Conservation (phyloP, 495 filamentous ascomycete species). For the Penicillium robsamsonii region DNA sequence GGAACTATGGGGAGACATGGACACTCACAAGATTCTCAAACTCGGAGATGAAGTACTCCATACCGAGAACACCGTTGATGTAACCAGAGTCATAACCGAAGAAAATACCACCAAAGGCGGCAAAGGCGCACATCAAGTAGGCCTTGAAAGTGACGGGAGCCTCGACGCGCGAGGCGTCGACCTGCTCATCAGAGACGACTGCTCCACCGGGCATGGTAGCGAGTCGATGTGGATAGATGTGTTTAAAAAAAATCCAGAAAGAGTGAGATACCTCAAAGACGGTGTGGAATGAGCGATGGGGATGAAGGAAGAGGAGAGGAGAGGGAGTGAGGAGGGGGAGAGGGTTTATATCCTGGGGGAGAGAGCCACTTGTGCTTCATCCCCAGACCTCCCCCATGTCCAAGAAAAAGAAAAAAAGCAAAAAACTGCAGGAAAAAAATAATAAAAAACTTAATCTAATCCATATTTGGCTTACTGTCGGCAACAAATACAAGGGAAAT, state of each 20-base stretch:
- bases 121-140: constrained; percentile 60
- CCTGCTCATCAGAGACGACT: constrained; percentile 11
- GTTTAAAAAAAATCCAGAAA: not conserved
- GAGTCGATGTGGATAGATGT: not conserved
- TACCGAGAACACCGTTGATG: constrained; percentile 53
- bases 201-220: constrained; percentile 26
- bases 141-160: constrained; percentile 63
- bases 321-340: not conserved
- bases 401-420: too few species aligned
- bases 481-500: not conserved
- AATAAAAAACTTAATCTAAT: not conserved
- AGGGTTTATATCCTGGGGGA: constrained; percentile 1
- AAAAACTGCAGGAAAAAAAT: not conserved
- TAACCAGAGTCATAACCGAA: constrained; percentile 56
- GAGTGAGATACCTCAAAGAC: not conserved
- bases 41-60: constrained; percentile 49
- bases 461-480: not conserved
- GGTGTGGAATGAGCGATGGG: not conserved
- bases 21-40: constrained; percentile 39
- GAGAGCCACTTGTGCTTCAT: not conserved
- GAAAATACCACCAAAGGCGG: constrained; percentile 59
- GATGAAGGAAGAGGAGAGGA: not conserved
- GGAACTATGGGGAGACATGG: not conserved
- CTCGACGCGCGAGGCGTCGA: constrained; percentile 50
- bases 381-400: constrained; percentile 3